Evolutionary conservation across 305 asterid species (phyloP), one percentile per base, ranked within the genome.

Genomic region (Fraxinus ornus): DNA sequence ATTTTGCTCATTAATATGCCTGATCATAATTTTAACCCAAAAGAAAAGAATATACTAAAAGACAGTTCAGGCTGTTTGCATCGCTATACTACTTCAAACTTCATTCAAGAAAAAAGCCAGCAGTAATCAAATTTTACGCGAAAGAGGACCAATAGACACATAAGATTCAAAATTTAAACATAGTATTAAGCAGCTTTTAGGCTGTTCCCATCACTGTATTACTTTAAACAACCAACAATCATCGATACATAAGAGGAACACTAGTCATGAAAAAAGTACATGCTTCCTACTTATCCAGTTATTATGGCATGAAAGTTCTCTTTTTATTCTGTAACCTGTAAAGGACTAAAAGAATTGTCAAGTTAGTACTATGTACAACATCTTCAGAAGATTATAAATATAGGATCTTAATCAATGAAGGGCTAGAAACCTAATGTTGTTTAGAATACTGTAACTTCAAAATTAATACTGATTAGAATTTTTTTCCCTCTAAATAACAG

Each of bases 331-430:
- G 75, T 30, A 30, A 68, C 36, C 37, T n/a, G 17, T 7, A 26
- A 75, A 49, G 5, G 28, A 39, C 49, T 39, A 32, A 33, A 32
- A 76, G 37, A 77, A 47, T 37, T 47, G 49, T 70, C 52, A 30
- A 19, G 22, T 44, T 13, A 79, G 70, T 49, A 49, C 75, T 36
- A 79, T 5, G 32, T 70, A 80, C 44, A 74, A 66, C 70, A 62
- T 78, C 8, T 26, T 77, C 44, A 33, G 17, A 60, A 71, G 78
- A 72, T 10, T 66, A 78, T 28, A 60, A 80, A 75, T 17, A 70
- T 80, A 21, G 36, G 77, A 39, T 36, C 21, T 44, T 71, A 68
- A 60, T 15, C 22, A 15, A 79, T 55, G 79, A 60, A 64, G 62
- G 52, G 41, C 37, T 77, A 83, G 83, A 66, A 66, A 74, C 37